Percentiles rank a stretch among this genome's conserved stretches.
Evolutionary conservation across 1,139 yeast species (phyloP).

Genomic region (Yamadazyma oceani): DNA sequence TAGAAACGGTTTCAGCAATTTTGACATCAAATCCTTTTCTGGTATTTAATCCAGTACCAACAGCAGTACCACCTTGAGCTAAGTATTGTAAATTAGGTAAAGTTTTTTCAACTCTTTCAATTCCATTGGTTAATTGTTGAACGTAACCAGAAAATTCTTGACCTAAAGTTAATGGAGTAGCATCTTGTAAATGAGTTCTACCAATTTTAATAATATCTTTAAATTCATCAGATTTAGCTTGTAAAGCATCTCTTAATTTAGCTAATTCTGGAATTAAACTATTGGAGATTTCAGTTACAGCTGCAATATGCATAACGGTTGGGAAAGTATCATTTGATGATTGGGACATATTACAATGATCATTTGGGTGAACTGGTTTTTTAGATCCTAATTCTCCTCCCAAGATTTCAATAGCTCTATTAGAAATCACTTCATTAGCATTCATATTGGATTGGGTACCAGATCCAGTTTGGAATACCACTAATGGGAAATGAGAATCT

Average conservation of each 20-base stretch:
- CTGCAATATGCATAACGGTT: conserved; percentile 99
- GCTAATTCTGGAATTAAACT: conserved; percentile 77
- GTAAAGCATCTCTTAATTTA: conserved; percentile 73
- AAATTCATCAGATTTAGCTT: conserved; percentile 79
- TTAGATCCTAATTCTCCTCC: conserved; percentile 93
- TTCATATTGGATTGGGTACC: conserved; percentile 99
- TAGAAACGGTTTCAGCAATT: conserved; percentile 76
- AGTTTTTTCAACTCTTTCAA: conserved; percentile 74
- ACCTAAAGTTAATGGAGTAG: conserved; percentile 96
- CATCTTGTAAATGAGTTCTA: conserved; percentile 98
- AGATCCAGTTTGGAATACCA: conserved; percentile 97
- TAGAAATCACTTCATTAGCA: conserved; percentile 97
- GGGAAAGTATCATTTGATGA: conserved; percentile 98
- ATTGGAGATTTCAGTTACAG: conserved; percentile 81
- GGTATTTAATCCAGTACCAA: conserved; percentile 97
- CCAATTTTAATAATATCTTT: conserved; percentile 91
- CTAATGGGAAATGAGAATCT: conserved; percentile 93
- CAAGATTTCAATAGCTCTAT: conserved; percentile 92
- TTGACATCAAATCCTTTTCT: conserved; percentile 82
- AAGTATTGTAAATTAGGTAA: conserved; percentile 75
- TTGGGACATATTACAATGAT: conserved; percentile 98
- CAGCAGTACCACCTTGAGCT: conserved; percentile 99
- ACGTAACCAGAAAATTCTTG: conserved; percentile 98
- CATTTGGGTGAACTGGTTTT: conserved; percentile 95
- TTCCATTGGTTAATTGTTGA: conserved; percentile 88